Percentiles rank a stretch among this genome's conserved stretches.
These are phyloP conservation scores for Apiospora kogelbergensis DNA, from an alignment of 2,329 filamentous ascomycete species.

Conservation along the genomic window DNA sequence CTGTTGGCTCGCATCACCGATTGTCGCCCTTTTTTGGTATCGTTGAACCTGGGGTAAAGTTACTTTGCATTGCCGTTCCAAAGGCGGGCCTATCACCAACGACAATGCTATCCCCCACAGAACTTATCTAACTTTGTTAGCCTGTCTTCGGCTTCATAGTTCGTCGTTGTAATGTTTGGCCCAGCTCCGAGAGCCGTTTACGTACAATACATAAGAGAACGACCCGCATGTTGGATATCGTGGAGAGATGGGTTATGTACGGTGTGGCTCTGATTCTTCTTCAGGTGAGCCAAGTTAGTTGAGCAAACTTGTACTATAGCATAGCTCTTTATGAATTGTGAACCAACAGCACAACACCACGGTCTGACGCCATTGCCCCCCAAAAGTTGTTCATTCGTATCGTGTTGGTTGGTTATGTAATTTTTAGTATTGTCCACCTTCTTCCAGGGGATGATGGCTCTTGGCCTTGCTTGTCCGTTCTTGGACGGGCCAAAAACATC, in stretches of 20 bases:
- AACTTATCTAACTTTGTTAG: conserved; percentile 16
- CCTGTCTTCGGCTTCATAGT: neutral
- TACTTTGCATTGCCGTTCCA: conserved; percentile 12
- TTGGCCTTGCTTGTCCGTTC: neutral
- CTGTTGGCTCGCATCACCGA: conserved; percentile 12
- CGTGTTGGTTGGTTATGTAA: neutral
- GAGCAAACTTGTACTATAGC: neutral
- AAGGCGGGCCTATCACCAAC: conserved; percentile 19
- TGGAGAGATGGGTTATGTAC: neutral
- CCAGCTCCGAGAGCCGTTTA: neutral
- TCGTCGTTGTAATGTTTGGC: neutral
- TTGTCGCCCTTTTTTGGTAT: conserved; percentile 13
- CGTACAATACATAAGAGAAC: neutral
- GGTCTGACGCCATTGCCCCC: neutral
- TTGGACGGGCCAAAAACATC: neutral
- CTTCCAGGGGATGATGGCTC: neutral
- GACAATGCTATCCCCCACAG: conserved; percentile 25
- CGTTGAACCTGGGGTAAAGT: conserved; percentile 28
- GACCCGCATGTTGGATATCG: neutral
- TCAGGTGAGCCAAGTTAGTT: conserved; percentile 3
- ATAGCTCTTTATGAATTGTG: neutral
- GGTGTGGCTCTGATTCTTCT: neutral
- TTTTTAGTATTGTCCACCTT: neutral
- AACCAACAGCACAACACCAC: neutral
- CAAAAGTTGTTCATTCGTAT: neutral